Evolutionary conservation across 768 basidiomycete genomes (phyloP).

Genomic region (Tylopilus felleus): DNA sequence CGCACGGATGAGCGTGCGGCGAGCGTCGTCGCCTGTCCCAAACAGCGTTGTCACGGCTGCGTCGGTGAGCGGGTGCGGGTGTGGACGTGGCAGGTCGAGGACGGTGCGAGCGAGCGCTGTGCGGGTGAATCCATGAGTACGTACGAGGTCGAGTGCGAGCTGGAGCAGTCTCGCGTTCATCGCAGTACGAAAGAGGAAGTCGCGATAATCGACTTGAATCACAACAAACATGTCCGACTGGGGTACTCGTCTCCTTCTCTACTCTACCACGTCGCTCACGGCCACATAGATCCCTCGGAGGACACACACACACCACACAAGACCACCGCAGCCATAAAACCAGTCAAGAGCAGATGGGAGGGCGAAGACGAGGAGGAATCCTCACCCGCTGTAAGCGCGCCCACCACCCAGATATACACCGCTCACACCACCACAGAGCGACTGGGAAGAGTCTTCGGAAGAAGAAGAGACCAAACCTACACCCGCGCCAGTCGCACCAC

Average conservation of each 20-base stretch:
- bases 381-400: constrained; percentile 60
- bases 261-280: constrained; percentile 20
- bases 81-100: constrained; percentile 47
- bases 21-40: constrained; percentile 64
- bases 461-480: constrained; percentile 52
- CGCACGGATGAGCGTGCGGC: constrained; percentile 60
- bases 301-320: constrained; percentile 28
- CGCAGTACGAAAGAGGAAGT: neutral
- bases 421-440: constrained; percentile 62
- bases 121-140: constrained; percentile 71
- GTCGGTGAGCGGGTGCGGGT: constrained; percentile 63
- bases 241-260: constrained; percentile 41
- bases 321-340: constrained; percentile 16
- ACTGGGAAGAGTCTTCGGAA: constrained; percentile 88
- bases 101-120: constrained; percentile 64
- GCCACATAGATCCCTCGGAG: constrained; percentile 37
- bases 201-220: too few species aligned
- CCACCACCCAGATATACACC: neutral
- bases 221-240: constrained; percentile 41
- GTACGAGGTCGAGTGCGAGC: constrained; percentile 61
- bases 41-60: constrained; percentile 70
- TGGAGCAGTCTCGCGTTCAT: constrained; percentile 42
- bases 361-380: constrained; percentile 90
- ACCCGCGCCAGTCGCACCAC: constrained; percentile 53
- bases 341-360: constrained; percentile 69